Evolutionary conservation across 805 yeast species (phyloP), one percentile per base, ranked within the genome.

Genomic region (Lipomyces yamadae): DNA sequence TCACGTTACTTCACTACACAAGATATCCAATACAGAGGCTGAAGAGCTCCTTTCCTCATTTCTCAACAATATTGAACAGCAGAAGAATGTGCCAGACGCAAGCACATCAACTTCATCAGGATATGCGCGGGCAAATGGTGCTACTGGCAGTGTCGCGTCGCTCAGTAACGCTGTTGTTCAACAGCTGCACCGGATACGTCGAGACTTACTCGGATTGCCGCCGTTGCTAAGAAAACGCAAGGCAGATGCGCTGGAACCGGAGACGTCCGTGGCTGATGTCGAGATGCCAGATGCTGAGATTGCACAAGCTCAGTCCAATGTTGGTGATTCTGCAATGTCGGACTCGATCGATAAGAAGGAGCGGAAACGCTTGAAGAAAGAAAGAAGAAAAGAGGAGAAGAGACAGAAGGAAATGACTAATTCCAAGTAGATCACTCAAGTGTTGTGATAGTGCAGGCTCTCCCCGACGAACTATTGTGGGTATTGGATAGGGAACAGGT

Each of bases 121-220:
- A 37, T 33, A 53, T 11, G 50, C 60, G 7, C 13, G 50, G 32
- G 35, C 37, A 8, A 35, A 45, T 37, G 50, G 53, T 4, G 33
- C 52, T 6, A 42, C 45, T 24, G 56, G 64, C 5, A 35, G 34
- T 48, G 48, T 30, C 3, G 53, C 62, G 29, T 57, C 65, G 10
- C 79, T 86, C 61, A 76, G 74, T 15, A 78, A 73, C 24, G 81
- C 85, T 34, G 80, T 84, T 24, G 72, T 81, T 68, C 81, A 90
- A 65, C 96, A 90, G 79, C 80, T 91, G 73, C 84, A 82, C 73
- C 83, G 96, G 75, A 80, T 90, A 53, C 94, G 88, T 75, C 84
- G 96, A 78, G 91, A 89, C 70, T 84, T 90, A 71, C 81, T 92
- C 71, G 96, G 96, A 0, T 82, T 91, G 65, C 94, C 96, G 8